phyloP scores from a whole-genome alignment of 2,329 filamentous ascomycete species.

The Ceratocystis cubensis region DNA sequence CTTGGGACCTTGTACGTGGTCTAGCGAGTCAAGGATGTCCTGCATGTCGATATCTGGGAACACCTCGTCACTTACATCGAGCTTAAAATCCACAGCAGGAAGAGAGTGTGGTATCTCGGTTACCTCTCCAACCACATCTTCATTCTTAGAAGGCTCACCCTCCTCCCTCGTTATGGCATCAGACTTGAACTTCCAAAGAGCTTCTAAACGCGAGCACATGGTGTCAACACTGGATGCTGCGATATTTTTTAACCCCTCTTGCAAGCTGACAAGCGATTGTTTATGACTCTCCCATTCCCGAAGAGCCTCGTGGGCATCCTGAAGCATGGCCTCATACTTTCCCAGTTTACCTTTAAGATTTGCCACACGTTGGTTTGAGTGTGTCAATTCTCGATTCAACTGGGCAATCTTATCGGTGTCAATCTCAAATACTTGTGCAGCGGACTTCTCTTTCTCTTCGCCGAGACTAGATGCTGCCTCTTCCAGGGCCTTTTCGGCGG shows the following conservation, averaged over 20 bases:
- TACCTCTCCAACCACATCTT: background rate
- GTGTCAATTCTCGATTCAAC: constrained; percentile 3
- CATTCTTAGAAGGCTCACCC: background rate
- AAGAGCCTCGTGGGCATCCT: constrained; percentile 15
- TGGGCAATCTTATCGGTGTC: background rate
- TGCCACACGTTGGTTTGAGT: constrained; percentile 22
- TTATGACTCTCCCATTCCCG: constrained; percentile 19
- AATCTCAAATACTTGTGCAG: background rate
- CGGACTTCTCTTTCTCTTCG: background rate
- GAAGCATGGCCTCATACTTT: constrained; percentile 15
- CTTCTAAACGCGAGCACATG: constrained; percentile 15
- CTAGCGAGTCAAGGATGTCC: constrained; percentile 16
- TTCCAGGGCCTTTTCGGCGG: constrained; percentile 7
- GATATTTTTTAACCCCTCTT: constrained; percentile 11
- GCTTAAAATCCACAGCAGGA: background rate
- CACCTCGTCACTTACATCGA: constrained; percentile 12
- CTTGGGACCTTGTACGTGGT: constrained; percentile 19
- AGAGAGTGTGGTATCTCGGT: background rate
- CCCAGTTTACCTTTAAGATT: constrained; percentile 20
- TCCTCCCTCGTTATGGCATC: background rate
- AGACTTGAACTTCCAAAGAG: constrained; percentile 10
- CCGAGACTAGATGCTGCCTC: background rate
- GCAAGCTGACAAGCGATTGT: constrained; percentile 11
- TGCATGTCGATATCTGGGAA: constrained; percentile 19
- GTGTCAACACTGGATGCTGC: constrained; percentile 10